Conservation (phyloP, 768 basidiomycete genomes). For the Chalciporus chontae region DNA sequence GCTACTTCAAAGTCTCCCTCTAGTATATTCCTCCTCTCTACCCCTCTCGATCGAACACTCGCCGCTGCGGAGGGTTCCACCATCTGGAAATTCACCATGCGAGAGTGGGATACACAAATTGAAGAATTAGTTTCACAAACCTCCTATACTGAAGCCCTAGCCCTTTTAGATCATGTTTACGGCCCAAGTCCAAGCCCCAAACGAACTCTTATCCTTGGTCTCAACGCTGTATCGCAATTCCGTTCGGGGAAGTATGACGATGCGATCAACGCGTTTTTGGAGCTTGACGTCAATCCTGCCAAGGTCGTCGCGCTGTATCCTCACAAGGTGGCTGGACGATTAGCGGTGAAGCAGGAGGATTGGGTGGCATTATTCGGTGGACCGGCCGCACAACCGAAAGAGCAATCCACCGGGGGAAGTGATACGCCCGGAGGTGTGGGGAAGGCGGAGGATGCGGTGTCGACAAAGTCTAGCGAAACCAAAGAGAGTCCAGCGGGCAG, state of each 20-base stretch:
- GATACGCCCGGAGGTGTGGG: not conserved
- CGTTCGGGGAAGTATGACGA: slow-evolving; percentile 61
- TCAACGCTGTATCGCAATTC: slow-evolving; percentile 81
- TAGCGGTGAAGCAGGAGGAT: slow-evolving; percentile 60
- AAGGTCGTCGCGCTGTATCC: slow-evolving; percentile 91
- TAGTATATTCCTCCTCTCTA: slow-evolving; percentile 59
- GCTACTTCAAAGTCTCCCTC: slow-evolving; percentile 23
- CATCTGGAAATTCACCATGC: slow-evolving; percentile 74
- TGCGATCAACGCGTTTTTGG: slow-evolving; percentile 85
- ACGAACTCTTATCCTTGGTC: slow-evolving; percentile 55
- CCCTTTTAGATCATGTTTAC: slow-evolving; percentile 54
- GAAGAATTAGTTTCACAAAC: slow-evolving; percentile 75
- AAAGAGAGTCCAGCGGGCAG: slow-evolving; percentile 19
- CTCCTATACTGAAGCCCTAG: slow-evolving; percentile 74
- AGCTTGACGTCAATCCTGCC: slow-evolving; percentile 88
- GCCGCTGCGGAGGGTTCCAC: slow-evolving; percentile 69
- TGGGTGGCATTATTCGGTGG: slow-evolving; percentile 90
- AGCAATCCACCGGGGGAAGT: not conserved
- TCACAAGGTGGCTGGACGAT: slow-evolving; percentile 71
- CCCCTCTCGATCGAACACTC: slow-evolving; percentile 67
- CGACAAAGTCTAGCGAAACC: slow-evolving; percentile 23
- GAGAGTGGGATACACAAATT: slow-evolving; percentile 74
- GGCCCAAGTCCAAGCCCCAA: slow-evolving; percentile 27
- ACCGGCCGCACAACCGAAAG: slow-evolving; percentile 32
- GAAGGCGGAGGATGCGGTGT: slow-evolving; percentile 24